Conservation (phyloP, 139 green algal genomes). For the Tetradesmus lagerheimii region DNA sequence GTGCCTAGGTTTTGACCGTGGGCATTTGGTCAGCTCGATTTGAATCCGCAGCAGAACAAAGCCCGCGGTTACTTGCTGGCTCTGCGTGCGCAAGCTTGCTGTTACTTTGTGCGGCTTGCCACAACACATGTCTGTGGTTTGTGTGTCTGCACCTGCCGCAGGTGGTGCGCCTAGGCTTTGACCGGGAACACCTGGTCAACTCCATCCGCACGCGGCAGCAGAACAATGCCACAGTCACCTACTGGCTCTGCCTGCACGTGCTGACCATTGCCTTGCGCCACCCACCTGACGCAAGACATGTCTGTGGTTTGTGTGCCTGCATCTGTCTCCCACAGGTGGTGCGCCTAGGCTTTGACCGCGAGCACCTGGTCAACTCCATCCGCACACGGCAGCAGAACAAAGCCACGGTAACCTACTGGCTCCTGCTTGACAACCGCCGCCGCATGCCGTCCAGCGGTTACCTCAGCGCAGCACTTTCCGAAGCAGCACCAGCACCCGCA, state of each 20-base stretch:
- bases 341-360: slow-evolving; percentile 88
- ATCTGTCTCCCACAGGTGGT: slow-evolving; percentile 58
- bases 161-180: slow-evolving; percentile 91
- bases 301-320: not conserved
- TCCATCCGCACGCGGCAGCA: slow-evolving; percentile 76
- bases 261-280: too few relatives aligned
- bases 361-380: slow-evolving; percentile 79
- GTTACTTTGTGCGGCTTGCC: too few relatives aligned
- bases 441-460: slow-evolving; percentile 69
- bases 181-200: slow-evolving; percentile 77
- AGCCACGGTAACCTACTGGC: slow-evolving; percentile 98
- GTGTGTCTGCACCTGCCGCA: not conserved
- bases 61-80: too few relatives aligned
- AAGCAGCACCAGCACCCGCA: slow-evolving; percentile 47
- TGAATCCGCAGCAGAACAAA: too few relatives aligned
- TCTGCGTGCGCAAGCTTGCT: too few relatives aligned
- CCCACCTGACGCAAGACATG: too few relatives aligned
- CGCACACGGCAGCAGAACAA: slow-evolving; percentile 87
- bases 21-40: too few relatives aligned
- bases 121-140: too few relatives aligned
- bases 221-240: slow-evolving; percentile 98
- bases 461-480: slow-evolving; percentile 74
- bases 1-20: too few relatives aligned
- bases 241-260: too few relatives aligned
- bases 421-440: slow-evolving; percentile 88